Evolutionary conservation across 768 basidiomycete species (phyloP), one percentile per base, ranked within the genome.

Genomic region (Suillus ampliporus): DNA sequence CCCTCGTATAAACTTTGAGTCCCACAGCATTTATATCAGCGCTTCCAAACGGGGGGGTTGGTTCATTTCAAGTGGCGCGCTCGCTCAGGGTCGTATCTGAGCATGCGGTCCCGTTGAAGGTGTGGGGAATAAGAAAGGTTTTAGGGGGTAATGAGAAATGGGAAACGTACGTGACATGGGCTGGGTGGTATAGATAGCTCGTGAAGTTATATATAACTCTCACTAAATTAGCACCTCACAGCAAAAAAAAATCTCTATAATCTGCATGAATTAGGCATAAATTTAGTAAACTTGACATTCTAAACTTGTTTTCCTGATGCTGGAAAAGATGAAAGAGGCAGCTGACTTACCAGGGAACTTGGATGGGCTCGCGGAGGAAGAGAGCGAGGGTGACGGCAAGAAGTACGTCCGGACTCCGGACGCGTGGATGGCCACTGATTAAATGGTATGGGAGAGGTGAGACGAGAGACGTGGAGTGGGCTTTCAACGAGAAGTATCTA

Each of bases 31-130:
- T 73, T 67, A 14, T 78, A 61, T 65, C 81, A 1, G 83, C 78
- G 68, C 76, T 84, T 28, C 80, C 85, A 1, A 65, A 76, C 61
- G 62, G 72, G 21, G 83, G 84, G 15, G 79, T 85, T 9, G 83
- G 78, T 21, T 79, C 78, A 13, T 83, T 77, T 65, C 78, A 78
- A 54, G 66, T 82, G 38, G 71, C 70, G 53, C 72, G 81, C 40
- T 61, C 72, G 23, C 74, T 74, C n/a, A n/a, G n/a, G 37, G 56
- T 66, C 6, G 73, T 59, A 21, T 60, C 61, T 7, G 65, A 61
- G 19, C 28, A 31, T 5, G 46, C 57, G 9, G 63, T 69, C 46
- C 63, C 66, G 5, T 63, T 65, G 61, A 67, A 31, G 31, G 31
- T 31, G 31, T 31, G 31, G 31, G 31, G 31, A 31, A 31, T 31